A percentile compares a stretch with the other conserved stretches of the same genome.
These are phyloP conservation scores for Ophiocordyceps polyrhachis-furcata DNA, from an alignment of 2,329 filamentous ascomycete genomes.

Conservation along the genomic window DNA sequence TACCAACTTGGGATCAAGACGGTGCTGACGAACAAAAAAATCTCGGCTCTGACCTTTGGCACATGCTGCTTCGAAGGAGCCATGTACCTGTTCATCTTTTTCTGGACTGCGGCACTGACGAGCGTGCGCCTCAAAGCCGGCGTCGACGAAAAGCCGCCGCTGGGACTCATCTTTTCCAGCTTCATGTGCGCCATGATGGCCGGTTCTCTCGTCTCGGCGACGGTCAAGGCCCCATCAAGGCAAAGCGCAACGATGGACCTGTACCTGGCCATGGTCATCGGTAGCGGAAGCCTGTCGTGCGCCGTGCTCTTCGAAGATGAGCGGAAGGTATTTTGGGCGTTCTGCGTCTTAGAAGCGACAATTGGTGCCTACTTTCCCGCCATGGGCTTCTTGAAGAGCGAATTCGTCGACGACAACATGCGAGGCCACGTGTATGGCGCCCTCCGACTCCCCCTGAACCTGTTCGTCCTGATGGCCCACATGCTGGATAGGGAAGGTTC, in stretches of 20 bases:
- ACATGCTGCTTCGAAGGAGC: constrained; percentile 41
- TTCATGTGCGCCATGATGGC: constrained; percentile 40
- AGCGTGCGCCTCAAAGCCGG: constrained; percentile 14
- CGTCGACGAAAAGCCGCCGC: constrained; percentile 13
- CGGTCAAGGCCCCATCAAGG: background rate
- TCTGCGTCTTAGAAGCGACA: constrained; percentile 37
- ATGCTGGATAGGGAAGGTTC: constrained; percentile 24
- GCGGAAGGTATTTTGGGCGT: constrained; percentile 30
- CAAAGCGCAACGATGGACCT: constrained; percentile 13
- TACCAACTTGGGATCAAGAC: background rate
- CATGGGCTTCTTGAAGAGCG: constrained; percentile 34
- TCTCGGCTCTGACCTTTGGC: constrained; percentile 30
- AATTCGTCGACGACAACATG: constrained; percentile 31
- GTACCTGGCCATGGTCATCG: constrained; percentile 14
- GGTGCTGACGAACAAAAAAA: constrained; percentile 8
- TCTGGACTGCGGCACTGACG: constrained; percentile 38
- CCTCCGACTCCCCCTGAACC: constrained; percentile 36
- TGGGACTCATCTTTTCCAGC: constrained; percentile 33
- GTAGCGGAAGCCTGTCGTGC: constrained; percentile 19
- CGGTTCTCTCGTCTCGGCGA: constrained; percentile 20
- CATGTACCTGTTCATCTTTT: constrained; percentile 45
- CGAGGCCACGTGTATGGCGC: constrained; percentile 36
- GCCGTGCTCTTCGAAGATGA: constrained; percentile 23
- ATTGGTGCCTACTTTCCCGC: constrained; percentile 39
- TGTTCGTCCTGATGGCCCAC: constrained; percentile 30